These are phyloP conservation scores for Rhodotorula taiwanensis DNA, from an alignment of 768 basidiomycete species.

Conservation along the genomic window DNA sequence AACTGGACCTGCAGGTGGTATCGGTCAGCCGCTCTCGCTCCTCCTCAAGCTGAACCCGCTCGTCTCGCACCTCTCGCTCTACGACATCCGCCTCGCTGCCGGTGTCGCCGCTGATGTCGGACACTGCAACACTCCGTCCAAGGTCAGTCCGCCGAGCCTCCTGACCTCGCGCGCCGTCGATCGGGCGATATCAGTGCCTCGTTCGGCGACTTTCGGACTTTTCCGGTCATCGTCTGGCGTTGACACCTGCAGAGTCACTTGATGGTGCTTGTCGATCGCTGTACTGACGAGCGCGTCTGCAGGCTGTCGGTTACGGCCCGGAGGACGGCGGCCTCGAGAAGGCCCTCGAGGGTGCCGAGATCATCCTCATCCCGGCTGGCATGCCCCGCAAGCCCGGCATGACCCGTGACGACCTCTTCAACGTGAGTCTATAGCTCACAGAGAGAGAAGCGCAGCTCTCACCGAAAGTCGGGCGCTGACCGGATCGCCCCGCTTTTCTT, in stretches of 20 bases:
- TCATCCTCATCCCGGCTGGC: slow-evolving; percentile 97
- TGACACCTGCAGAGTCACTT: too few species aligned
- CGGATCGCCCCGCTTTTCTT: neutral
- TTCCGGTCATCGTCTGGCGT: too few species aligned
- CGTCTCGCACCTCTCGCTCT: slow-evolving; percentile 51
- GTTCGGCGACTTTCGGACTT: too few species aligned
- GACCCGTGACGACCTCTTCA: slow-evolving; percentile 95
- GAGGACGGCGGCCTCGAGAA: slow-evolving; percentile 74
- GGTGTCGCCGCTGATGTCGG: slow-evolving; percentile 97
- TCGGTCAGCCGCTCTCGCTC: slow-evolving; percentile 92
- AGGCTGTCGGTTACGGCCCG: slow-evolving; percentile 37
- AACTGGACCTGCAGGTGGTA: slow-evolving; percentile 42
- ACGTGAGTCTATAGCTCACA: slow-evolving; percentile 57
- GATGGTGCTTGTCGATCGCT: too few species aligned
- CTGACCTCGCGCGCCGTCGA: too few species aligned
- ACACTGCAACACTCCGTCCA: slow-evolving; percentile 80
- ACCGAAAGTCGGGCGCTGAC: neutral
- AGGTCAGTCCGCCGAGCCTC: slow-evolving; percentile 49
- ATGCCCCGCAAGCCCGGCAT: slow-evolving; percentile 82
- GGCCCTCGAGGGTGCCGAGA: slow-evolving; percentile 80
- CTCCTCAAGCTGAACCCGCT: slow-evolving; percentile 88
- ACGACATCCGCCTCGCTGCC: slow-evolving; percentile 90
- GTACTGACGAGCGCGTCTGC: neutral
- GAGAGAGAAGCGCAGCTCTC: too few species aligned
- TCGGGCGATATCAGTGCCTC: neutral